Conservation (phyloP, 1,139 yeast genomes). For the Arxiozyma bovina region DNA sequence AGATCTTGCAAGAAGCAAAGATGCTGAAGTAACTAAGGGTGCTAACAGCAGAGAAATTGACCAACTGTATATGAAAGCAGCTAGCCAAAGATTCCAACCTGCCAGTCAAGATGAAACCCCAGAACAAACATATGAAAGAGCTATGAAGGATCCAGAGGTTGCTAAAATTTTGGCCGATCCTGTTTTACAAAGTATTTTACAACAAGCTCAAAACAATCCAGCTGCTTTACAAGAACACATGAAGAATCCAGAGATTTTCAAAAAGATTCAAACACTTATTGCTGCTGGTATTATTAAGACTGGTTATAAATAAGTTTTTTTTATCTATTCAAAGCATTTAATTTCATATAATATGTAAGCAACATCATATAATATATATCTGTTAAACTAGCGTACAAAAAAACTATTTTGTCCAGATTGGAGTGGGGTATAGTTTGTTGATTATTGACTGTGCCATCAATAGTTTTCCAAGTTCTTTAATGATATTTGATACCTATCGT, state of each 20-base stretch:
- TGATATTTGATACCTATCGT: too few relatives aligned
- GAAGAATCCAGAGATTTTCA: conserved; percentile 89
- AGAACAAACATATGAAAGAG: conserved; percentile 89
- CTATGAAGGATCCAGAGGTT: conserved; percentile 88
- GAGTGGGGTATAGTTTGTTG: too few relatives aligned
- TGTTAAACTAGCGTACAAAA: neutral
- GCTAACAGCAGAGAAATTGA: conserved; percentile 70
- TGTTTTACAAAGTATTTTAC: conserved; percentile 89
- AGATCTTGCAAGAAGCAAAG: conserved; percentile 66
- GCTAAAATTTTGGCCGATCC: conserved; percentile 89
- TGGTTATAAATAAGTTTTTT: conserved; percentile 10
- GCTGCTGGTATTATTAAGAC: conserved; percentile 98
- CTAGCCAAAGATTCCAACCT: conserved; percentile 63
- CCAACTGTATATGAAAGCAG: conserved; percentile 69
- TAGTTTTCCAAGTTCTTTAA: neutral
- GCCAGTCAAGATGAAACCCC: conserved; percentile 85
- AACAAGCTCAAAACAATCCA: conserved; percentile 91
- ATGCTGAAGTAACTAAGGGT: conserved; percentile 52
- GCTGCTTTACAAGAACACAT: conserved; percentile 96
- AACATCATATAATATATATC: neutral
- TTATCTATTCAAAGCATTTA: neutral
- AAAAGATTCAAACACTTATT: conserved; percentile 80
- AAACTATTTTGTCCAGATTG: neutral
- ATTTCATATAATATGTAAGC: neutral
- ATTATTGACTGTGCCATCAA: neutral